phyloP scores from a whole-genome alignment of 2,329 filamentous ascomycete genomes.

The Apiospora rasikravindrae region DNA sequence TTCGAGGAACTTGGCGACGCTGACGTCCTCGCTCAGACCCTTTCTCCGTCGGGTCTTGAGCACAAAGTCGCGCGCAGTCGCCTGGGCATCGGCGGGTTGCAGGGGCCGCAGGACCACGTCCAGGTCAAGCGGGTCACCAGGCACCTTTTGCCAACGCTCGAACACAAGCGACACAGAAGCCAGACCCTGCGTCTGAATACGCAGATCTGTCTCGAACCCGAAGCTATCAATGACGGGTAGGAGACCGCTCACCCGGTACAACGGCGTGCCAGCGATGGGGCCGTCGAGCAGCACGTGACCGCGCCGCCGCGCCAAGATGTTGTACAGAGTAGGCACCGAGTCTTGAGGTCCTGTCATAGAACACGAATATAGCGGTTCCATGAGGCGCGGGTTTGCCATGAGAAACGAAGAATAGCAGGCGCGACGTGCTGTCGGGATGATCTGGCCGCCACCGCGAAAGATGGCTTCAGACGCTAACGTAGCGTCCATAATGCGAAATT shows the following conservation, averaged over 20 bases:
- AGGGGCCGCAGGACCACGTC: constrained; percentile 82
- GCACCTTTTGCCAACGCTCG: constrained; percentile 94
- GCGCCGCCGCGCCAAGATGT: constrained; percentile 83
- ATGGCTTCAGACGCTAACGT: constrained; percentile 88
- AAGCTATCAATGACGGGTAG: constrained; percentile 97
- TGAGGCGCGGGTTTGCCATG: constrained; percentile 93
- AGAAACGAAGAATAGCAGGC: constrained; percentile 96
- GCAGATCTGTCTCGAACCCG: constrained; percentile 95
- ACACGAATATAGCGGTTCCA: constrained; percentile 95
- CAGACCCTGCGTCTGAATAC: constrained; percentile 94
- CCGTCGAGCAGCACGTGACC: constrained; percentile 95
- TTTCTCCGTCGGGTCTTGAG: constrained; percentile 94
- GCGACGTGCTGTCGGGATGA: constrained; percentile 91
- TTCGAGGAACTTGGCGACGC: constrained; percentile 94
- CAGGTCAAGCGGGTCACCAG: constrained; percentile 91
- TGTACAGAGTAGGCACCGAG: constrained; percentile 87
- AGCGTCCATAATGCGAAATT: constrained; percentile 95
- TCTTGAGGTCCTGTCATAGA: constrained; percentile 93
- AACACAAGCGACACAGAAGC: constrained; percentile 92
- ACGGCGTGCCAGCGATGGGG: constrained; percentile 89
- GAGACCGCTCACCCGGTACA: constrained; percentile 89
- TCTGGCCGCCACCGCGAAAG: constrained; percentile 92
- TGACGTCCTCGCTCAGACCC: constrained; percentile 93
- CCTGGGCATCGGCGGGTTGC: constrained; percentile 86
- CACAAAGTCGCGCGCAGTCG: constrained; percentile 93